Percentiles rank a stretch among this genome's conserved stretches.
Conservation (phyloP, 2,329 filamentous ascomycete genomes). For the Exserohilum turcica region DNA sequence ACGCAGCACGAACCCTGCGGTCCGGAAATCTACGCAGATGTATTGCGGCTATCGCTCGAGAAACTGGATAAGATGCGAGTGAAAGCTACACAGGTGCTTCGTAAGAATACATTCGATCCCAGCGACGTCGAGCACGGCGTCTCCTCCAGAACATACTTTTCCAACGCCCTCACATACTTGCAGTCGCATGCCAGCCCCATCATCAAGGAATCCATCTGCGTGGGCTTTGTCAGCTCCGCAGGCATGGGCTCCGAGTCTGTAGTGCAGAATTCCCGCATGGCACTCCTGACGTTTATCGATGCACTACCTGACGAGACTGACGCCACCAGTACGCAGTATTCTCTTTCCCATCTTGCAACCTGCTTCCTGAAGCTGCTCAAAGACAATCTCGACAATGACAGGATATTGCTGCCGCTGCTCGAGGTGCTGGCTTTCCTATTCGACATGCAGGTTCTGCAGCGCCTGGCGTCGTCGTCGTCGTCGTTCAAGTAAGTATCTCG, state of each 20-base stretch:
- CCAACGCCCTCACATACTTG: slow-evolving; percentile 53
- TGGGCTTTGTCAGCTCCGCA: slow-evolving; percentile 73
- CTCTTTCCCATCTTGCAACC: slow-evolving; percentile 31
- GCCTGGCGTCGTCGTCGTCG: slow-evolving; percentile 38
- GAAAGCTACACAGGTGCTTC: slow-evolving; percentile 35
- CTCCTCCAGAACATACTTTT: slow-evolving; percentile 67
- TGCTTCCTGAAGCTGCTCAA: slow-evolving; percentile 40
- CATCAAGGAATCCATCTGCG: slow-evolving; percentile 57
- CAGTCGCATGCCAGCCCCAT: slow-evolving; percentile 11
- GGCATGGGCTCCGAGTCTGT: slow-evolving; percentile 79
- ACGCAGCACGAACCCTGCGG: slow-evolving; percentile 17
- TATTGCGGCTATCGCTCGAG: slow-evolving; percentile 77
- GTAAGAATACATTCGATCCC: slow-evolving; percentile 7
- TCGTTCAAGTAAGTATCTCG: slow-evolving; percentile 64
- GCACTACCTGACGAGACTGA: slow-evolving; percentile 22
- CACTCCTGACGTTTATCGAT: slow-evolving; percentile 58
- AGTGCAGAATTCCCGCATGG: slow-evolving; percentile 69
- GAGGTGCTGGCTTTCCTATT: slow-evolving; percentile 76
- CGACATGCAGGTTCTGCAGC: slow-evolving; percentile 52
- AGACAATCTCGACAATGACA: slow-evolving; percentile 59
- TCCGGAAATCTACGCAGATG: slow-evolving; percentile 41
- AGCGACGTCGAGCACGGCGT: slow-evolving; percentile 43
- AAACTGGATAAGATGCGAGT: slow-evolving; percentile 84
- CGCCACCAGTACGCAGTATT: slow-evolving; percentile 17
- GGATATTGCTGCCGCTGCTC: slow-evolving; percentile 74